Evolutionary conservation across 768 basidiomycete genomes (phyloP), one percentile per base, ranked within the genome.

Genomic region (Mrakia hoshinonis): DNA sequence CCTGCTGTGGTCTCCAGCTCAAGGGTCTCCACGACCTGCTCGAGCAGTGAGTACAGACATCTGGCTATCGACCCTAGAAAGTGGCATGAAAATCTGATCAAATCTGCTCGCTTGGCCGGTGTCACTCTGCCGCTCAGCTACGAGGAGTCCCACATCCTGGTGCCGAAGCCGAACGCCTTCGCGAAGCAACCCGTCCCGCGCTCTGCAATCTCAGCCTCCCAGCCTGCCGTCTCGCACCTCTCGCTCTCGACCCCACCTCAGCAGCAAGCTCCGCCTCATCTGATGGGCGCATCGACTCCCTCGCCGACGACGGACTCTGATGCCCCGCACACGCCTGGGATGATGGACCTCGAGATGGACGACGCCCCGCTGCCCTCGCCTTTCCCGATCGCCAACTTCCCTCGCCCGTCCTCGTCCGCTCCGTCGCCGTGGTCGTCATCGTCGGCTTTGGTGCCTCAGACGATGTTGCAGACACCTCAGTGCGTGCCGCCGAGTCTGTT

Each of bases 1-100:
- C 87, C 1, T 96, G 93, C 80, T 96, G 92, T 77, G 92, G 91
- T 12, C 81, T 89, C 64, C 84, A 87, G 74, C 84, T 91, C 22
- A 83, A 84, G 39, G 89, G 90, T 76, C 83, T 90, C 0, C 89
- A 90, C 73, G 88, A 90, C 3, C 86, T 95, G 13, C 84, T 95
- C 3, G 91, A 94, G 79, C 92, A 95, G 72, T 73, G 62, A 38
- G 72, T 66, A 9, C 34, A 18, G 7, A 3, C 29, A 5, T 26
- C n/a, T 12, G 49, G 11, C 18, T 26, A 10, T 9, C 24, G 51
- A 11, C 26, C 13, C 13, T 11, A 24, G 6, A 29, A 0, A 1
- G 38, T 46, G 15, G 26, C 22, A 46, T 39, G 52, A 43, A 12
- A 36, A 65, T 34, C 46, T 54, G 38, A 34, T 46, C 43, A 52